These are phyloP conservation scores for Licmophora abbreviata DNA, from an alignment of 108 stramenopile genomes.

Conservation along the genomic window DNA sequence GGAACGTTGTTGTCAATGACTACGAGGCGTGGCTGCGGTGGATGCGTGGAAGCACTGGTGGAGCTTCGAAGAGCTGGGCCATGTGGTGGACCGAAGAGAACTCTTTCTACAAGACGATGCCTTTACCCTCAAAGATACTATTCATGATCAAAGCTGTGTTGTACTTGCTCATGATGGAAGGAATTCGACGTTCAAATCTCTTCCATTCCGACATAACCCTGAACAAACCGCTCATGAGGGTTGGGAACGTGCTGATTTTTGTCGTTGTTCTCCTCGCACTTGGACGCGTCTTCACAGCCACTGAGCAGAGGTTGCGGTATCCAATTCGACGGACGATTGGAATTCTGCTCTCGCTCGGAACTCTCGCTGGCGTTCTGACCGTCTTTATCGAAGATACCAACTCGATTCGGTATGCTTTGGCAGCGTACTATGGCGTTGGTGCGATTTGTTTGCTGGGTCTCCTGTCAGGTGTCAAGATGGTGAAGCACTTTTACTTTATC, in stretches of 20 bases:
- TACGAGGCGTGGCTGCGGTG: slow-evolving; percentile 81
- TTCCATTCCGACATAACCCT: slow-evolving; percentile 62
- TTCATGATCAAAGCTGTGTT: slow-evolving; percentile 74
- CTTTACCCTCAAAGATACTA: slow-evolving; percentile 66
- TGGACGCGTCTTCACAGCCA: slow-evolving; percentile 45
- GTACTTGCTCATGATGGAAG: slow-evolving; percentile 74
- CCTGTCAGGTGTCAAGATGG: slow-evolving; percentile 67
- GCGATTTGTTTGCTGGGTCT: slow-evolving; percentile 77
- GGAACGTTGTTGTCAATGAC: slow-evolving; percentile 80
- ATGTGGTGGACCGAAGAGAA: slow-evolving; percentile 96
- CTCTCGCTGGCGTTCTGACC: slow-evolving; percentile 49
- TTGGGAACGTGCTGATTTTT: slow-evolving; percentile 47
- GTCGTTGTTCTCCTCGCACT: slow-evolving; percentile 40
- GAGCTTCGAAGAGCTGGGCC: slow-evolving; percentile 82
- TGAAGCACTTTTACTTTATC: slow-evolving; percentile 79
- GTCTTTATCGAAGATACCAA: slow-evolving; percentile 77
- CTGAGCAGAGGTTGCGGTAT: slow-evolving; percentile 62
- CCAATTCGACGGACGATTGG: slow-evolving; percentile 73
- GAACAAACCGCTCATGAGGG: slow-evolving; percentile 51
- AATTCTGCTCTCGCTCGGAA: slow-evolving; percentile 62
- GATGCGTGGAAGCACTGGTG: slow-evolving; percentile 83
- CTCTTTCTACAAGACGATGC: slow-evolving; percentile 74
- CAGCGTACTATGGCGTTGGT: slow-evolving; percentile 85
- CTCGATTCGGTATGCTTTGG: slow-evolving; percentile 79
- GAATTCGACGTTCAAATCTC: slow-evolving; percentile 75